Evolutionary conservation across 768 basidiomycete species (phyloP).

Genomic region (Mycena galericulata): DNA sequence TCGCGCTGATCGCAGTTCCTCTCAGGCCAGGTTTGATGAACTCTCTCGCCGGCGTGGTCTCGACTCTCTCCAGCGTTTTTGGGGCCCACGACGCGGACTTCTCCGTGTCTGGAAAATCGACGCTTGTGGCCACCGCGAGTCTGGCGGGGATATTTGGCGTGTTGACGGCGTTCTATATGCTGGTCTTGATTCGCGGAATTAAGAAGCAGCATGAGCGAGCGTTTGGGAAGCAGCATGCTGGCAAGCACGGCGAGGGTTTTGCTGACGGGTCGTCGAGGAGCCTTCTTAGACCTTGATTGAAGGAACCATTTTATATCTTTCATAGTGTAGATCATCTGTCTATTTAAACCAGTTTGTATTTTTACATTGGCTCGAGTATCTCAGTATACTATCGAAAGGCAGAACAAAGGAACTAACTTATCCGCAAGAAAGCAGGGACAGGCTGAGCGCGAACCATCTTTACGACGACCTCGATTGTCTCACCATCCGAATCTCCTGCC

Average conservation of each 20-base stretch:
- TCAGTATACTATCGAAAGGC: too few relatives aligned
- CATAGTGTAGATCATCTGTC: too few relatives aligned
- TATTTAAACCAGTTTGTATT: too few relatives aligned
- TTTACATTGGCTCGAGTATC: too few relatives aligned
- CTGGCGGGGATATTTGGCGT: slow-evolving; percentile 55
- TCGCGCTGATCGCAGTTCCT: background rate
- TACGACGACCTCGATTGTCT: slow-evolving; percentile 13
- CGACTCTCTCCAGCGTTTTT: slow-evolving; percentile 64
- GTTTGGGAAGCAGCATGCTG: slow-evolving; percentile 56
- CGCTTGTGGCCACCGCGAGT: slow-evolving; percentile 59
- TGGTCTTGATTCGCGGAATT: slow-evolving; percentile 58
- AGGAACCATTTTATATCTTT: too few relatives aligned
- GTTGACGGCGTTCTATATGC: slow-evolving; percentile 54
- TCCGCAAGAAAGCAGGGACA: slow-evolving; percentile 17
- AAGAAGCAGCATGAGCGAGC: slow-evolving; percentile 55
- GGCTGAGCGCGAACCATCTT: slow-evolving; percentile 20
- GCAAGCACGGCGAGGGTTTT: slow-evolving; percentile 44
- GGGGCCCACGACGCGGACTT: slow-evolving; percentile 61
- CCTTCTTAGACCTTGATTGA: too few relatives aligned
- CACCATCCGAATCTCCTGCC: background rate
- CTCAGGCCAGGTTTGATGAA: slow-evolving; percentile 68
- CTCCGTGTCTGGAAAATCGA: slow-evolving; percentile 55
- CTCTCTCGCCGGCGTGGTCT: slow-evolving; percentile 67
- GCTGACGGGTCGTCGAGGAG: too few relatives aligned
- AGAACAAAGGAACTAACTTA: slow-evolving; percentile 17